Conservation (phyloP, 257 asterid species). For the Sherardia arvensis region DNA sequence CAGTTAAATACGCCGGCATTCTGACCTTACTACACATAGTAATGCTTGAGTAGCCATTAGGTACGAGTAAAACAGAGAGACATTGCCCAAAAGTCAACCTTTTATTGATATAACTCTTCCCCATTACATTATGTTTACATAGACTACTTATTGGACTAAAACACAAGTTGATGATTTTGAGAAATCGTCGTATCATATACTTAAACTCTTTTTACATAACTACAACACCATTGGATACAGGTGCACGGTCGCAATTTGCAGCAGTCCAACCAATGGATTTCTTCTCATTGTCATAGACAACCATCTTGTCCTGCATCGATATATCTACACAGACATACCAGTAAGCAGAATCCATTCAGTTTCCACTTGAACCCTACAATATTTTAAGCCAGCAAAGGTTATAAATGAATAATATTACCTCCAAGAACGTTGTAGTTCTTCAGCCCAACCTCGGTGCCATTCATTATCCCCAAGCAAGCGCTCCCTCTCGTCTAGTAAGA, state of each 20-base stretch:
- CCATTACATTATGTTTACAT: neutral
- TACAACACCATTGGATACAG: conserved; percentile 22
- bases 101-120: neutral
- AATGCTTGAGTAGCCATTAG: neutral
- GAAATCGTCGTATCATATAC: neutral
- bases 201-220: conserved; percentile 16
- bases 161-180: neutral
- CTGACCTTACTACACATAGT: no score
- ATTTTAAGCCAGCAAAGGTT: no score
- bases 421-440: conserved; percentile 72
- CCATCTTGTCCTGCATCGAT: conserved; percentile 85
- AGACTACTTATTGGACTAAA: neutral
- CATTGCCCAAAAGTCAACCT: neutral
- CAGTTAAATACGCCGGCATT: no score
- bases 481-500: conserved; percentile 63
- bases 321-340: conserved; percentile 46
- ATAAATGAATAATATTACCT: conserved; percentile 38
- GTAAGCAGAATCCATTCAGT: neutral
- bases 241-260: conserved; percentile 67
- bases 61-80: neutral
- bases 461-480: conserved; percentile 84
- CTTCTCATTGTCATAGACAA: conserved; percentile 86
- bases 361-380: no score
- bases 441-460: conserved; percentile 88
- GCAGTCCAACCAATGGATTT: conserved; percentile 71